Evolutionary conservation across 140 eudicot genomes (phyloP).

Genomic region (Ambrosia hybrid): DNA sequence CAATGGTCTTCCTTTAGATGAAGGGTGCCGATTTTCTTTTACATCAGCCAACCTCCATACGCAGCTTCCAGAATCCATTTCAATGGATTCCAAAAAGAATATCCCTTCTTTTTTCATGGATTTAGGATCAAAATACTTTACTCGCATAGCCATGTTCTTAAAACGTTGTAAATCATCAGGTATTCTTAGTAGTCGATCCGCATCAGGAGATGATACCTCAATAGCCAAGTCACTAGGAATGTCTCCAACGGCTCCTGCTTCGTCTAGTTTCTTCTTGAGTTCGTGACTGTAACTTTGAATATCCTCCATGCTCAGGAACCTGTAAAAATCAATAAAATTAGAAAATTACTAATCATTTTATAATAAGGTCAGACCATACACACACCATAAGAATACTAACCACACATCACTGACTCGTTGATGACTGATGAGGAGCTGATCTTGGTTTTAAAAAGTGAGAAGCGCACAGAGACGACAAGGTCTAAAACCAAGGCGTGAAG

Average conservation of each 20-base stretch:
- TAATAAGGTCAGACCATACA: no score
- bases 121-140: constrained; percentile 43
- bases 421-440: no score
- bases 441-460: no score
- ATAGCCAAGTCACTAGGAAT: constrained; percentile 82
- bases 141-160: constrained; percentile 55
- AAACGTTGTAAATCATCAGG: constrained; percentile 58
- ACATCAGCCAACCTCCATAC: constrained; percentile 91
- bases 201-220: constrained; percentile 95
- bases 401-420: no score
- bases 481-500: no score
- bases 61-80: constrained; percentile 59
- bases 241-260: constrained; percentile 67
- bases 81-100: constrained; percentile 62
- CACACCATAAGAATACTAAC: no score
- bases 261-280: constrained; percentile 66
- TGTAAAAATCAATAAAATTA: constrained; percentile 22
- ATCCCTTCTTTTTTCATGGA: constrained; percentile 47
- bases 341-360: neutral
- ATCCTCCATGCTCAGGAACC: constrained; percentile 76
- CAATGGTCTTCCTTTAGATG: constrained; percentile 74
- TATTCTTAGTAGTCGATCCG: constrained; percentile 51
- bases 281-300: constrained; percentile 64
- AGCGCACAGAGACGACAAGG: no score
- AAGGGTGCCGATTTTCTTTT: constrained; percentile 73